Percentiles rank a stretch among this genome's conserved stretches.
phyloP scores from a whole-genome alignment of 2,329 filamentous ascomycete genomes.

The Colletotrichum tanaceti region DNA sequence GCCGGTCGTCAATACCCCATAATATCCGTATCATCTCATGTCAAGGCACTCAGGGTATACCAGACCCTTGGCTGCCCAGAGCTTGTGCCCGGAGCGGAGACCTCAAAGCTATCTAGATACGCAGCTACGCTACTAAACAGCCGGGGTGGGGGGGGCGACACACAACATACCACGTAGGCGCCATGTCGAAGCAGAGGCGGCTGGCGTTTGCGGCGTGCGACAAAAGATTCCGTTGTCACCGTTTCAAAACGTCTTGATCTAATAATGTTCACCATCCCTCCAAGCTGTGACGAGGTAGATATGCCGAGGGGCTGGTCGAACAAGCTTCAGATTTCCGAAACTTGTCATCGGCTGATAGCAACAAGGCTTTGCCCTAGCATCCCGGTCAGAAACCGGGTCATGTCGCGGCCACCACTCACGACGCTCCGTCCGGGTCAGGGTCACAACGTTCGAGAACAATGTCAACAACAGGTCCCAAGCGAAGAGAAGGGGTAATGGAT shows the following conservation, averaged over 20 bases:
- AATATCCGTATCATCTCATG: constrained; percentile 35
- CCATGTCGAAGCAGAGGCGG: constrained; percentile 6
- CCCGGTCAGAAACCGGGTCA: not conserved
- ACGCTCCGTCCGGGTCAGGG: not conserved
- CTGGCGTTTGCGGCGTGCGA: constrained; percentile 3
- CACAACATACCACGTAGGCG: too few species aligned
- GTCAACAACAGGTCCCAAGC: not conserved
- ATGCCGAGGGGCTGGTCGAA: too few species aligned
- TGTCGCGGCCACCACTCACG: constrained; percentile 1
- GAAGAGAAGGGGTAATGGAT: not conserved
- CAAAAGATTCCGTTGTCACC: constrained; percentile 8
- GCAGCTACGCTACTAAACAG: too few species aligned
- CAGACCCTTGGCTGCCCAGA: constrained; percentile 28
- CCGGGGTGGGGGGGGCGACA: not conserved
- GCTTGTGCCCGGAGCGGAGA: constrained; percentile 24
- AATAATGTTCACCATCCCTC: not conserved
- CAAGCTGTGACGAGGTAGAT: too few species aligned
- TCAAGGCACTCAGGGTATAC: constrained; percentile 13
- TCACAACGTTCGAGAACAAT: constrained; percentile 28
- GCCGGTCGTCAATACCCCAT: not conserved
- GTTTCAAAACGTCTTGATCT: constrained; percentile 35
- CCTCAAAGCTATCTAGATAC: not conserved
- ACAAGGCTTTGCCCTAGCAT: not conserved
- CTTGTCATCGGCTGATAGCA: not conserved
- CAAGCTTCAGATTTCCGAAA: constrained; percentile 10